These are phyloP conservation scores for Prunus yedoensis DNA, from an alignment of 331 rosid species.

Conservation along the genomic window DNA sequence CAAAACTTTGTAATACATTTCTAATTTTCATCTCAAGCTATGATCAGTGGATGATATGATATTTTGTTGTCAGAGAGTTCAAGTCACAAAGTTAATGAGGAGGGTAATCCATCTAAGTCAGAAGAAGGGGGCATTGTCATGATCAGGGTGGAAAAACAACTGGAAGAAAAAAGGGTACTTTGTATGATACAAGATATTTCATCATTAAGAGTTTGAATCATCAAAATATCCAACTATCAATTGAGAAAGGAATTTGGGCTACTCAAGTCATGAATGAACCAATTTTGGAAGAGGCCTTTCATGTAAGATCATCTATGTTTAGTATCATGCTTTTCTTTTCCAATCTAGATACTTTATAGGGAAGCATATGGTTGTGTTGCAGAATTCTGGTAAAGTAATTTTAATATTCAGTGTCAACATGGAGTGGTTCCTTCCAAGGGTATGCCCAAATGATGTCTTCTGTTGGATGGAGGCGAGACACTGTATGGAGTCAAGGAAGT, in stretches of 20 bases:
- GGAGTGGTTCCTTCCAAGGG: constrained; percentile 84
- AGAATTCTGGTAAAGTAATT: constrained; percentile 60
- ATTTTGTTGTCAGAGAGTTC: constrained; percentile 55
- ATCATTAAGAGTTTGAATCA: constrained; percentile 67
- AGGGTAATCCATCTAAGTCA: constrained; percentile 33
- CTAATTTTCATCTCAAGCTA: constrained; percentile 1
- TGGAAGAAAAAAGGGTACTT: constrained; percentile 39
- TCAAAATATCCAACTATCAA: constrained; percentile 52
- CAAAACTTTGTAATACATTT: no score
- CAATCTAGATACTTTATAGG: constrained; percentile 26
- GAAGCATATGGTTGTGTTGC: constrained; percentile 49
- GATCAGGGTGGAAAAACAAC: constrained; percentile 34
- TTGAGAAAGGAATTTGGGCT: constrained; percentile 80
- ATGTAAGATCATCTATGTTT: constrained; percentile 46
- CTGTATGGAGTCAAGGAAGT: constrained; percentile 59
- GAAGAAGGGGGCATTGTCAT: constrained; percentile 40
- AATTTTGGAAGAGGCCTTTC: constrained; percentile 63
- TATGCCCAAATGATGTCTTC: constrained; percentile 72
- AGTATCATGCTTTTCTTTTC: constrained; percentile 15
- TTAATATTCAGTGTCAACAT: constrained; percentile 74
- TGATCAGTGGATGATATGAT: constrained; percentile 15
- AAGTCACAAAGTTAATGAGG: constrained; percentile 47
- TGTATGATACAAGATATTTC: constrained; percentile 47
- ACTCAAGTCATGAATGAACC: constrained; percentile 78
- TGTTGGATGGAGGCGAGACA: constrained; percentile 66